A percentile compares a stretch with the other conserved stretches of the same genome.
phyloP scores from a whole-genome alignment of 2,329 filamentous ascomycete genomes.

The Paramyrothecium sp. region DNA sequence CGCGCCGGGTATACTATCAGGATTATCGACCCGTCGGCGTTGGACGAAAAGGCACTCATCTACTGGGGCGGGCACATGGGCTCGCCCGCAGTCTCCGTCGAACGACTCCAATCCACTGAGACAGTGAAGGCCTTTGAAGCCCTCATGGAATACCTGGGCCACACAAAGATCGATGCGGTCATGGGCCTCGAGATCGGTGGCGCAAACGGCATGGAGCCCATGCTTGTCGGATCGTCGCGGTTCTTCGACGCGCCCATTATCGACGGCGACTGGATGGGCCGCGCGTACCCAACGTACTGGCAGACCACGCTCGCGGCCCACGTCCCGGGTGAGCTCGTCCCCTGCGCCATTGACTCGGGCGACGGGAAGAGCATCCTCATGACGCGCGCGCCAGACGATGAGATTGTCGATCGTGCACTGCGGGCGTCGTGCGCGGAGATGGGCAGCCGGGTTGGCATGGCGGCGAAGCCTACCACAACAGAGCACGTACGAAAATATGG shows the following conservation, averaged over 20 bases:
- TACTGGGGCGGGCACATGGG: conserved; percentile 53
- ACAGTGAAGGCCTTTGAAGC: too few species aligned
- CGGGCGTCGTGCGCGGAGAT: conserved; percentile 18
- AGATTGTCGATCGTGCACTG: conserved; percentile 13
- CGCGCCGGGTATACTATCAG: conserved; percentile 43
- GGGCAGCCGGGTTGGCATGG: conserved; percentile 28
- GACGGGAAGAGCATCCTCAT: conserved; percentile 16
- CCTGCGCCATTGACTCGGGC: conserved; percentile 19
- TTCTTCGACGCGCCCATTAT: conserved; percentile 32
- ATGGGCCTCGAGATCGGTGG: conserved; percentile 44
- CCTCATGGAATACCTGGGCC: too few species aligned
- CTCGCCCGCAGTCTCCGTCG: conserved; percentile 52
- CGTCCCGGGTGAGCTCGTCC: conserved; percentile 23
- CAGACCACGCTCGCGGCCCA: conserved; percentile 14
- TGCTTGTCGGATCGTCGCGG: conserved; percentile 33
- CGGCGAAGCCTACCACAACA: conserved; percentile 27
- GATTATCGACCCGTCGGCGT: conserved; percentile 45
- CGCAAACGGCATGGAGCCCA: conserved; percentile 45
- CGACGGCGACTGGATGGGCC: conserved; percentile 37
- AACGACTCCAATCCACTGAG: too few species aligned
- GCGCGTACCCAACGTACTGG: conserved; percentile 23
- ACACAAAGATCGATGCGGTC: conserved; percentile 6
- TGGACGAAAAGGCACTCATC: conserved; percentile 44
- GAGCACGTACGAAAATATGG: conserved; percentile 27
- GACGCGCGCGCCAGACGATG: conserved; percentile 22